Evolutionary conservation across 2,329 filamentous ascomycete species (phyloP).

Genomic region (Onygenales sp.): DNA sequence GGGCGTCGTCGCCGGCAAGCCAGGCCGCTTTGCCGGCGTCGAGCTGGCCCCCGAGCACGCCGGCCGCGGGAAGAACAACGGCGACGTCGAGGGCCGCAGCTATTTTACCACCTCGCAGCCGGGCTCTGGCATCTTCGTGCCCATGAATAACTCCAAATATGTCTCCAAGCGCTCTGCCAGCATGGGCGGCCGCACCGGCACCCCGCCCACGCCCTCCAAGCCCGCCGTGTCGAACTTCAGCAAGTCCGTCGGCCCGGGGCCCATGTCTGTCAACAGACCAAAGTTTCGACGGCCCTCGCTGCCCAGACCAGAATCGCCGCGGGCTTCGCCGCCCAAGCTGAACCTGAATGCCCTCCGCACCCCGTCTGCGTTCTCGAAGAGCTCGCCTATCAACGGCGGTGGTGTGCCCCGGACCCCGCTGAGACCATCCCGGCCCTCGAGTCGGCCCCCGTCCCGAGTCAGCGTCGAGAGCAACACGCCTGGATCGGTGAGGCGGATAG

Average conservation of each 20-base stretch:
- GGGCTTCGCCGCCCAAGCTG: slow-evolving; percentile 48
- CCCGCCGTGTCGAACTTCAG: slow-evolving; percentile 71
- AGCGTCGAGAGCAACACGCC: slow-evolving; percentile 29
- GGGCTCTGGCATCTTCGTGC: slow-evolving; percentile 88
- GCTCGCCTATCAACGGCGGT: slow-evolving; percentile 26
- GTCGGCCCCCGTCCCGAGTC: slow-evolving; percentile 29
- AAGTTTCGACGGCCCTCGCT: slow-evolving; percentile 62
- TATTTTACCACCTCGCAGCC: slow-evolving; percentile 76
- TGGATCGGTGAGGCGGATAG: slow-evolving; percentile 20
- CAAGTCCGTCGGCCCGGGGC: slow-evolving; percentile 70
- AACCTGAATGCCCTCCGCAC: slow-evolving; percentile 45
- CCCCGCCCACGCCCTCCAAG: slow-evolving; percentile 53
- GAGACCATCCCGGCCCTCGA: slow-evolving; percentile 24
- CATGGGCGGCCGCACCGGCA: slow-evolving; percentile 39
- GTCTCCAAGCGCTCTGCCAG: slow-evolving; percentile 52
- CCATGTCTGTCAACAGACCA: slow-evolving; percentile 54
- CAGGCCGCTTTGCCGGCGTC: slow-evolving; percentile 83
- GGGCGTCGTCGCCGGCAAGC: slow-evolving; percentile 78
- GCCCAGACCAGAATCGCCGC: slow-evolving; percentile 79
- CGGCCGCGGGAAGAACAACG: slow-evolving; percentile 81
- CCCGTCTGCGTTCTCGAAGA: slow-evolving; percentile 39
- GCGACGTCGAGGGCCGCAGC: slow-evolving; percentile 75
- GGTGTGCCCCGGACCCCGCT: slow-evolving; percentile 39
- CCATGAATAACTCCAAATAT: slow-evolving; percentile 62
- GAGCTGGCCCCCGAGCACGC: slow-evolving; percentile 78